These are phyloP conservation scores for Aquilaria sinensis DNA, from an alignment of 345 rosid genomes.

Conservation along the genomic window DNA sequence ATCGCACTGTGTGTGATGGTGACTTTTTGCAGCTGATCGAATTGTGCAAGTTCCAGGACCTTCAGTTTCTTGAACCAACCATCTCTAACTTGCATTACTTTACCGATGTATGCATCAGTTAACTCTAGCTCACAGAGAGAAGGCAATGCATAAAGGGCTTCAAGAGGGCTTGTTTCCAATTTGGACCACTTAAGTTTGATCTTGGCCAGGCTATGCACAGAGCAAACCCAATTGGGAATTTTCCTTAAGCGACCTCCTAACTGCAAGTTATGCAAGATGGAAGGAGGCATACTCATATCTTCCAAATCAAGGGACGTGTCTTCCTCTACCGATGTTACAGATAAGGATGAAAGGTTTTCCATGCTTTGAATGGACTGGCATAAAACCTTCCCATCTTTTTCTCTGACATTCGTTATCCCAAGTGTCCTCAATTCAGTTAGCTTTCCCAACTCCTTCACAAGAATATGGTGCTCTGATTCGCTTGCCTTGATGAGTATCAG, in stretches of 20 bases:
- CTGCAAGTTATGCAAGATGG: slow-evolving; percentile 8
- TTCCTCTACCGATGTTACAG: slow-evolving; percentile 7
- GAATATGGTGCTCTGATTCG: not conserved
- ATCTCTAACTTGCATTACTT: slow-evolving; percentile 10
- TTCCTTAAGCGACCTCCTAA: slow-evolving; percentile 12
- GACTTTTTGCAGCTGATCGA: slow-evolving; percentile 18
- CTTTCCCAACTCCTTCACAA: slow-evolving; percentile 22
- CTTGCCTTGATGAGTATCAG: slow-evolving; percentile 16
- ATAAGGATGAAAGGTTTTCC: slow-evolving; percentile 12
- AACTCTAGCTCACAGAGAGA: slow-evolving; percentile 26
- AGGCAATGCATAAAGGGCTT: slow-evolving; percentile 16
- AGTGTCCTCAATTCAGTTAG: slow-evolving; percentile 30
- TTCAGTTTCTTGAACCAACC: slow-evolving; percentile 29
- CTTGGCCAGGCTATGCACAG: slow-evolving; percentile 4
- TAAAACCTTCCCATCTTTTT: slow-evolving; percentile 27
- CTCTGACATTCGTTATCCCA: slow-evolving; percentile 29
- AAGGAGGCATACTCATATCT: slow-evolving; percentile 9
- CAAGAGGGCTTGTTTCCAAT: slow-evolving; percentile 7
- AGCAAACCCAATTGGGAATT: slow-evolving; percentile 20
- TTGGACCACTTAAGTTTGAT: slow-evolving; percentile 13
- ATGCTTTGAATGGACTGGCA: slow-evolving; percentile 25
- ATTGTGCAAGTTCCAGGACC: slow-evolving; percentile 19
- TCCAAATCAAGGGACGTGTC: slow-evolving; percentile 9
- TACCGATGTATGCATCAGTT: slow-evolving; percentile 22
- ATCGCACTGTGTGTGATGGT: slow-evolving; percentile 19